Base-by-base conservation (phyloP, 805 yeast genomes). In the Yarrowia keelungensis region DNA sequence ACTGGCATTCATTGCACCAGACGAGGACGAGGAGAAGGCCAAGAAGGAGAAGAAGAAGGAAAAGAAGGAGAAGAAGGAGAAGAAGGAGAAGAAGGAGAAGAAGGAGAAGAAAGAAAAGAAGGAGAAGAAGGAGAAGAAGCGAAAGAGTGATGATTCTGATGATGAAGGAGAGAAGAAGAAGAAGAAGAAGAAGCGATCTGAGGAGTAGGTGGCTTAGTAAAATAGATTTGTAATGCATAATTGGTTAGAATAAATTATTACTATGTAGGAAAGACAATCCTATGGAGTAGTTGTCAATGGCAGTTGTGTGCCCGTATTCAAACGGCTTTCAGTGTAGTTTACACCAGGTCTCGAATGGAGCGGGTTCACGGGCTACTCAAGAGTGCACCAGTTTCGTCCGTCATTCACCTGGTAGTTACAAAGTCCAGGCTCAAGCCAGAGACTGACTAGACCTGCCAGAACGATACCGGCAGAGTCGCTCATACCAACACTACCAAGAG, bases 391-490 rank as follows among this genome's bases (percentile, higher is more conserved):
- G 4, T 89, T 89, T 71, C 97, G 81, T 1, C 93, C 97, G 69
- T 85, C 81, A 1, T 75, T 75, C 2, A 89, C 87, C 76, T 94
- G 99, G 72, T 83, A 86, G 2, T 79, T 74, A 75, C 99, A 94
- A 19, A 94, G 80, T 0, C 79, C 73, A 15, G 90, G 88, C 74
- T 94, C 98, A 10, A 93, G 77, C 83, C 87, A 83, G 79, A 90
- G 79, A 19, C 92, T 92, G 2, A 91, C 76, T 11, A 87, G 74
- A 0, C 97, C 97, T 3, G 98, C 96, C 0, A 90, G 26, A 8
- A 91, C 89, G 14, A 93, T 86, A 0, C 99, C 99, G 12, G 88
- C 85, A 1, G 93, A 87, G 74, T 91, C 97, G 69, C 96, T 89
- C 69, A 91, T 85, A 0, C 95, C 90, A 0, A 90, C 94, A 5